Evolutionary conservation across 163 green algal genomes (phyloP), one percentile per base, ranked within the genome.

Genomic region (Prototheca cutis): DNA sequence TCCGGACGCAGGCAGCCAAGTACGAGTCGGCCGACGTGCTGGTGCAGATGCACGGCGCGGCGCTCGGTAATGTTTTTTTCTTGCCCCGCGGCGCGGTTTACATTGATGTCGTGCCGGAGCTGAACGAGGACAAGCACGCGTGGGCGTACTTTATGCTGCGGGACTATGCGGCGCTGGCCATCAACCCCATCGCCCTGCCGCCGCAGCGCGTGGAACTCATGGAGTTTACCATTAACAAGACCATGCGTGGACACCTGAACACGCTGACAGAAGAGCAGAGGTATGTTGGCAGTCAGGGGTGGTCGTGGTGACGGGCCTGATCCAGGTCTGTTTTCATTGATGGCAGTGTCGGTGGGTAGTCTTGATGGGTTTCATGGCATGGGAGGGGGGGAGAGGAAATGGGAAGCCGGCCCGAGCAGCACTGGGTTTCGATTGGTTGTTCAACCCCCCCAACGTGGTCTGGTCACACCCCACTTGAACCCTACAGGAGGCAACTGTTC

Each of bases 41-140:
- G 40, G 56, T 75, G 13, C 68, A 75, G 49, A 68, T 62, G 42
- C 68, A 75, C 45, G 68, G 68, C 32, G 68, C 68, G 21, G 68
- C 68, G 25, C 42, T 75, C 15, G 68, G 68, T 33, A 68, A 75
- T 51, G 54, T 75, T 21, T 52, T 75, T 15, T 75, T 75, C 56
- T 42, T 75, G 27, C 68, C 68, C 6, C 47, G 59, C 17, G 68
- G 68, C n/a, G 57, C 68, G 2, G 40, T 63, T 13, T 56, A 67
- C 27, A 56, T 75, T 19, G 68, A 75, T 31, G 51, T 71, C 27
- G 59, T 68, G 31, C 68, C 68, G 23, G 48, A 65, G 34, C 58
- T 65, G 34, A 68, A 75, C 40, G 59, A 58, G 30, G 68, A 75
- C 62, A 75, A 75, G 57, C 54, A 62, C 28, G 28, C 62, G n/a